These are phyloP conservation scores for Picea sitchensis DNA, from an alignment of 75 land plant species.

Conservation along the genomic window DNA sequence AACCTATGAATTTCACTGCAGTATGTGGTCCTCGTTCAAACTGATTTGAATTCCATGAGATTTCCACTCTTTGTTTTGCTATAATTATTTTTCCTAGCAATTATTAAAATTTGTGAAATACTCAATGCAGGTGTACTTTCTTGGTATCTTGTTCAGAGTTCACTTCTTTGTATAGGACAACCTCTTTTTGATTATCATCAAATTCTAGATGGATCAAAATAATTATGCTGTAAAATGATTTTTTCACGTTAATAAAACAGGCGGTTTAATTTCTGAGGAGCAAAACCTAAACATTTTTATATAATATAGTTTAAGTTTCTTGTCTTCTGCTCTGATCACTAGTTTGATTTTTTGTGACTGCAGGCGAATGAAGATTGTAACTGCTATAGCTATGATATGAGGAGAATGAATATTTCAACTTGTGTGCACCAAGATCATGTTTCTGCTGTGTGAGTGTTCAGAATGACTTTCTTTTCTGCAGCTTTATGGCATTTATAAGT, in stretches of 20 bases:
- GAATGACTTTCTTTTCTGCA: not conserved
- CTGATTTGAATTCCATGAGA: too few relatives aligned
- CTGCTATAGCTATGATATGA: slow-evolving; percentile 86
- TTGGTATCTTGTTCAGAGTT: too few relatives aligned
- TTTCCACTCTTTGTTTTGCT: too few relatives aligned
- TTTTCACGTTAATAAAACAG: not conserved
- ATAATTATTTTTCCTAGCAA: too few relatives aligned
- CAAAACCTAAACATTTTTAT: not conserved
- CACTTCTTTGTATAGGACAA: too few relatives aligned
- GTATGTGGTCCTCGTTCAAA: too few relatives aligned
- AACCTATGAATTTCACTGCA: too few relatives aligned
- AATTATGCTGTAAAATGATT: not conserved
- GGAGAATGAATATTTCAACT: slow-evolving; percentile 69
- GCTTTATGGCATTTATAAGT: slow-evolving; percentile 5
- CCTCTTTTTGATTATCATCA: too few relatives aligned
- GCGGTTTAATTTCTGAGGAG: not conserved
- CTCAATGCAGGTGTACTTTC: too few relatives aligned
- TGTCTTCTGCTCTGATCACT: not conserved
- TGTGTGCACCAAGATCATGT: slow-evolving; percentile 93
- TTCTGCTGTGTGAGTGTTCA: slow-evolving; percentile 78
- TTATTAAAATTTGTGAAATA: too few relatives aligned
- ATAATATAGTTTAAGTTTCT: not conserved
- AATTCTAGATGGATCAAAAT: not conserved
- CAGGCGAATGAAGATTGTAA: slow-evolving; percentile 97
- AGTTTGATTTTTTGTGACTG: not conserved